A percentile compares a stretch with the other conserved stretches of the same genome.
These are phyloP conservation scores for Eurotiales sp. DNA, from an alignment of 2,329 filamentous ascomycete genomes.

Conservation along the genomic window DNA sequence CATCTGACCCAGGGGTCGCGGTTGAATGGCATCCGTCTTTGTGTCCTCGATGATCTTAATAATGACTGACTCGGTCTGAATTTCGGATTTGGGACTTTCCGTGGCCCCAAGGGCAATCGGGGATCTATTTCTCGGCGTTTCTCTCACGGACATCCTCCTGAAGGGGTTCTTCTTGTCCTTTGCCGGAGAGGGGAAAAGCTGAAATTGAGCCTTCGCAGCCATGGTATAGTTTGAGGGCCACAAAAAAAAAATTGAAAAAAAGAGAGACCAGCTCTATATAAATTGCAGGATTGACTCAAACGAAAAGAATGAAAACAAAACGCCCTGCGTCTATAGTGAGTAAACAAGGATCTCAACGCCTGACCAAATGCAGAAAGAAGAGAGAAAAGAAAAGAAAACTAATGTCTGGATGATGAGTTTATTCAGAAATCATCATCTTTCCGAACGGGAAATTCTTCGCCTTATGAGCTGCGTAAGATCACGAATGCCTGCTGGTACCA, in stretches of 20 bases:
- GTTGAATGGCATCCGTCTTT: constrained; percentile 10
- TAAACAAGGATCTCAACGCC: constrained; percentile 1
- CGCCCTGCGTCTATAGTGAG: constrained; percentile 10
- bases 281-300: not conserved
- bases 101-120: constrained; percentile 25
- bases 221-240: constrained; percentile 6
- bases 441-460: not conserved
- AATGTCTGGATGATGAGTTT: not conserved
- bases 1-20: not conserved
- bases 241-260: not conserved
- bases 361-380: constrained; percentile 6
- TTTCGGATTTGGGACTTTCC: constrained; percentile 25
- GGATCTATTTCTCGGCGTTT: constrained; percentile 20
- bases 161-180: constrained; percentile 34
- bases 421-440: not conserved
- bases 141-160: constrained; percentile 25
- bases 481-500: not conserved
- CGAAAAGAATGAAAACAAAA: constrained; percentile 2
- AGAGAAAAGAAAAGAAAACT: constrained; percentile 3
- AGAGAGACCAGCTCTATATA: constrained; percentile 14
- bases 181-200: constrained; percentile 38
- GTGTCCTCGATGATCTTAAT: constrained; percentile 34
- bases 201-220: constrained; percentile 34
- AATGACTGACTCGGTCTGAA: constrained; percentile 34
- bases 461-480: constrained; percentile 9